Evolutionary conservation across 345 rosid species (phyloP), one percentile per base, ranked within the genome.

Genomic region (Mallotus nudiflorus): DNA sequence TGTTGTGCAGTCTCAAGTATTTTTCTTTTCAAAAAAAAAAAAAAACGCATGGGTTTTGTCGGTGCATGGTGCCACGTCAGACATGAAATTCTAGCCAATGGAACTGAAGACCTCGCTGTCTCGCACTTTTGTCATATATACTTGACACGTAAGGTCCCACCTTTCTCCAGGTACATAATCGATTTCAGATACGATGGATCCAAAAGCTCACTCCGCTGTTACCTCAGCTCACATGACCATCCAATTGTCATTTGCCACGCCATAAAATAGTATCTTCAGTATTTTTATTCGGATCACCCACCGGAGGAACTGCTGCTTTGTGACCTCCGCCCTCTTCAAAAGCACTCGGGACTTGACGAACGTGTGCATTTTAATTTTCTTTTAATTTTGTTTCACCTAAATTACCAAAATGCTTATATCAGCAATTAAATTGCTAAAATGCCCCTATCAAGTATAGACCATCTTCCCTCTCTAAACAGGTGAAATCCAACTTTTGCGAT

Each of bases 21-120:
- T n/a, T n/a, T n/a, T n/a, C n/a, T n/a, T n/a, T n/a, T n/a, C n/a
- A n/a, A 14, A 55, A 65, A 33, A 46, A 29, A 28, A 7, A 33
- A 33, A 33, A 33, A 33, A 33, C 37, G 37, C 3, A 33, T 33
- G 37, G 46, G 5, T 42, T 19, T 67, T 27, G 72, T 67, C 72
- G 71, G 77, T 67, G 62, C 49, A 2, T 0, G 14, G 0, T 65
- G 59, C 76, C 76, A 65, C 58, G 51, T 65, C 76, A 72, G 49
- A 45, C 60, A 19, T 66, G 28, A 37, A 4, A 62, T 48, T 4
- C 59, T 49, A 49, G 19, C 76, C 70, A 73, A 65, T 46, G 13
- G 67, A 25, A n/a, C 50, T 50, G 49, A 18, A 5, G 16, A 42
- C 18, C 25, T 50, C 35, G 61, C 67, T 73, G 66, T 73, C 76